Percentiles rank a stretch among this genome's conserved stretches.
phyloP scores from a whole-genome alignment of 805 yeast species.

The Jamesozyma gamospora region DNA sequence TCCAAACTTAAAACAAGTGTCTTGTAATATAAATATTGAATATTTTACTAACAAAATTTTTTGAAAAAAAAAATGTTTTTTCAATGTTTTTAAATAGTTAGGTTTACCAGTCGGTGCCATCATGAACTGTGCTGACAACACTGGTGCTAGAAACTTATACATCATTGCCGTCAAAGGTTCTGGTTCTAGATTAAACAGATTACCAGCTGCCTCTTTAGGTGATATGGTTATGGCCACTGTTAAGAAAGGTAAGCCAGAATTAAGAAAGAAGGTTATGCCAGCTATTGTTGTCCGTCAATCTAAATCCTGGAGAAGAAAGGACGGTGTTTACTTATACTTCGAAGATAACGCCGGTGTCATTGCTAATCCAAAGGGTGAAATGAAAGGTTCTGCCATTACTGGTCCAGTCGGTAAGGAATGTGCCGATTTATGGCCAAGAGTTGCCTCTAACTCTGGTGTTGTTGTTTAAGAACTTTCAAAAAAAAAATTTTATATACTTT shows the following conservation, averaged over 20 bases:
- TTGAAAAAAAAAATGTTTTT: neutral
- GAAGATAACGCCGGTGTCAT: constrained; percentile 99
- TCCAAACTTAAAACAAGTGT: too few relatives aligned
- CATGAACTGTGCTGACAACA: constrained; percentile 99
- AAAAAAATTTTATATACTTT: constrained; percentile 1
- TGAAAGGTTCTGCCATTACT: constrained; percentile 99
- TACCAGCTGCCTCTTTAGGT: constrained; percentile 99
- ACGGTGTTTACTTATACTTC: constrained; percentile 98
- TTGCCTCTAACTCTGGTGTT: constrained; percentile 99
- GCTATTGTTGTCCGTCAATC: constrained; percentile 99
- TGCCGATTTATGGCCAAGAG: constrained; percentile 99
- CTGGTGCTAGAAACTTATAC: constrained; percentile 99
- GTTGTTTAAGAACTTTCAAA: constrained; percentile 61
- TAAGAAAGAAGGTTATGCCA: constrained; percentile 99
- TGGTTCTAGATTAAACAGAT: constrained; percentile 99
- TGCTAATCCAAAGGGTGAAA: constrained; percentile 99
- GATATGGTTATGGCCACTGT: constrained; percentile 99
- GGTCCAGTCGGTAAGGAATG: constrained; percentile 99
- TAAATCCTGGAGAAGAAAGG: constrained; percentile 99
- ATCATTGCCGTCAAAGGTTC: constrained; percentile 97
- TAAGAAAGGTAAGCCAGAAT: constrained; percentile 99
- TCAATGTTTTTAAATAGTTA: constrained; percentile 43
- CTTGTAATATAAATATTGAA: neutral
- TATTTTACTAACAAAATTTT: constrained; percentile 4
- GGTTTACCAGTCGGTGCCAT: constrained; percentile 99